These are phyloP conservation scores for Dovyalis caffra DNA, from an alignment of 345 rosid genomes.

Conservation along the genomic window DNA sequence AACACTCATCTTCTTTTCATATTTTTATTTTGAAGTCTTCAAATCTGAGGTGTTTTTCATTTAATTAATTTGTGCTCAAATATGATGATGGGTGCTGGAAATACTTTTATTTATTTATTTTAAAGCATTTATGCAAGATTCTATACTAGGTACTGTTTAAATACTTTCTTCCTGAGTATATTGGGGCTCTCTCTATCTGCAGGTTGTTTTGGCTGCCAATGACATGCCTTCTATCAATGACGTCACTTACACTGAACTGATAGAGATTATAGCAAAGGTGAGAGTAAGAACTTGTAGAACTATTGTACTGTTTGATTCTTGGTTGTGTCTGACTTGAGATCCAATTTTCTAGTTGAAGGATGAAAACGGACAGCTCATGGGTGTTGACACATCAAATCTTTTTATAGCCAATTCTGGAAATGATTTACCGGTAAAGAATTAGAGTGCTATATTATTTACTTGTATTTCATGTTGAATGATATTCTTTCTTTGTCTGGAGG, in stretches of 20 bases:
- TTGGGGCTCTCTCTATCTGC: neutral
- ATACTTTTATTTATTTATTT: neutral
- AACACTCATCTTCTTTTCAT: neutral
- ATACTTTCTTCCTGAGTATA: neutral
- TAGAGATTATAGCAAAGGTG: constrained; percentile 85
- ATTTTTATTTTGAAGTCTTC: neutral
- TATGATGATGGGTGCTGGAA: neutral
- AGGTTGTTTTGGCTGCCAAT: constrained; percentile 98
- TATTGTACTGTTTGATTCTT: constrained; percentile 11
- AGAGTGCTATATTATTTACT: neutral
- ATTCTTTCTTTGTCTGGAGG: neutral
- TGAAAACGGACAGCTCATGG: constrained; percentile 67
- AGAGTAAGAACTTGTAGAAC: neutral
- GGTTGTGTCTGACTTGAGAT: constrained; percentile 27
- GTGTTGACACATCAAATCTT: constrained; percentile 83
- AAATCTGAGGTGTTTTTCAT: neutral
- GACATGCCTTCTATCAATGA: constrained; percentile 97
- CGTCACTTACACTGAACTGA: constrained; percentile 80
- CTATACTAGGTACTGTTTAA: neutral
- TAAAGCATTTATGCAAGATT: neutral
- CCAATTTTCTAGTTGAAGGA: constrained; percentile 69
- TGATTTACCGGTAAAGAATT: constrained; percentile 83
- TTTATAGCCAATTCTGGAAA: constrained; percentile 91
- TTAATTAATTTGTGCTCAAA: neutral
- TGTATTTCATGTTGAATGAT: neutral